These are phyloP conservation scores for Pleoardoris graminearum DNA, from an alignment of 2,329 filamentous ascomycete genomes.

Conservation along the genomic window DNA sequence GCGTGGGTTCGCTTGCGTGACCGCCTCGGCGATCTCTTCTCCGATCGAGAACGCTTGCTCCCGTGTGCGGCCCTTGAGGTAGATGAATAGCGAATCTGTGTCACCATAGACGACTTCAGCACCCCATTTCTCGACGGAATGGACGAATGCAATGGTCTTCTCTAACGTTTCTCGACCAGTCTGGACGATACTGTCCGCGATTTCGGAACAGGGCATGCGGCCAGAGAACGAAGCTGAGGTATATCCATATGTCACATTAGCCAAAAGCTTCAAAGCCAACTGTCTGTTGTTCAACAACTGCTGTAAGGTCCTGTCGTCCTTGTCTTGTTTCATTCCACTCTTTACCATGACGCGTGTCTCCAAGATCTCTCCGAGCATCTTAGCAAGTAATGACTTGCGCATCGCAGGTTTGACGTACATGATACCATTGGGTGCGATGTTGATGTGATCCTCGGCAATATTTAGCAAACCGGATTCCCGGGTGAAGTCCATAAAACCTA, in stretches of 20 bases:
- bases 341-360: constrained; percentile 98
- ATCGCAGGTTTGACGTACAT: constrained; percentile 88
- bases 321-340: constrained; percentile 91
- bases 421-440: constrained; percentile 93
- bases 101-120: constrained; percentile 98
- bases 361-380: constrained; percentile 94
- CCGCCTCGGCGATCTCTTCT: constrained; percentile 82
- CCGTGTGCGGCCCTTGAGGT: constrained; percentile 82
- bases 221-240: constrained; percentile 96
- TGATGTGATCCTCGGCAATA: constrained; percentile 81
- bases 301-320: constrained; percentile 83
- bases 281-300: constrained; percentile 91
- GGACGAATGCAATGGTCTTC: constrained; percentile 88
- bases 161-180: constrained; percentile 93
- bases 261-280: constrained; percentile 89
- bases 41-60: constrained; percentile 92
- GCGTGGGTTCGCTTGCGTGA: constrained; percentile 87
- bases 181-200: constrained; percentile 97
- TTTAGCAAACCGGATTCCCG: constrained; percentile 74
- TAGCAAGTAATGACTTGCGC: constrained; percentile 86
- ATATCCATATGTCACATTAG: constrained; percentile 99
- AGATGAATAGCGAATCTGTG: constrained; percentile 91
- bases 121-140: constrained; percentile 83
- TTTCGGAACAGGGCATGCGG: constrained; percentile 96
- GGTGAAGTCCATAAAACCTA: constrained; percentile 89